Base-by-base conservation (phyloP, 2,329 filamentous ascomycete genomes). In the Colletotrichum melonis region DNA sequence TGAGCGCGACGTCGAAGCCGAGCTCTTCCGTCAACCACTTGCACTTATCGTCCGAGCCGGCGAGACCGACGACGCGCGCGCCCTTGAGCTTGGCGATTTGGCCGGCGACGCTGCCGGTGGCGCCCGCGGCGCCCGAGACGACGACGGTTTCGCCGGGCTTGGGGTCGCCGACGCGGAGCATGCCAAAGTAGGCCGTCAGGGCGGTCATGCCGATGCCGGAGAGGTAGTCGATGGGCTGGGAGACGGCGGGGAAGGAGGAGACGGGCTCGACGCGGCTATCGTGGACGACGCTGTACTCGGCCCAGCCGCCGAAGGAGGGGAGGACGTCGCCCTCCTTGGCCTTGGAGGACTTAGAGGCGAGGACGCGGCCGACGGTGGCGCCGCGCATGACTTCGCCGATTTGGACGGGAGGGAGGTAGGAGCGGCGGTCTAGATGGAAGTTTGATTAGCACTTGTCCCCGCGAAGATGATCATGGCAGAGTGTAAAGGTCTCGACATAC, bases 1-100 rank as follows among this genome's bases (percentile, higher is more conserved):
- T 92, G 71, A 94, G 78, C 0, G 90, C 92, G 11, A 84, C 87
- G 77, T 94, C 92, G 73, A 92, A 93, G 1, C 92, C 92, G 28
- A 94, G 82, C 77, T 92, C 89, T 73, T 89, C 83, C 3, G 84
- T 88, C 74, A 95, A 81, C 87, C 92, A 94, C 63, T 85, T 82
- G 76, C 90, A 93, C 84, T 94, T 94, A 49, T 92, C 90, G 46
- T 90, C 87, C 67, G 86, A 88, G 0, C 92, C 92, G 0, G 91
- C 91, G 74, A 94, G 86, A 7, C 92, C 92, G 26, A 93, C 81
- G 14, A 94, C 90, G 3, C 86, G 77, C 60, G 84, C 83, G 14
- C 92, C 93, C 81, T 91, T 90, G 66, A 94, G 83, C 85, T 94
- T 95, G 22, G 93, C 92, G 76, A 95, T 94, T 83, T 96, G 94